Percentiles rank a stretch among this genome's conserved stretches.
Conservation (phyloP, 805 yeast species). For the Kazachstania kunashirensis region DNA sequence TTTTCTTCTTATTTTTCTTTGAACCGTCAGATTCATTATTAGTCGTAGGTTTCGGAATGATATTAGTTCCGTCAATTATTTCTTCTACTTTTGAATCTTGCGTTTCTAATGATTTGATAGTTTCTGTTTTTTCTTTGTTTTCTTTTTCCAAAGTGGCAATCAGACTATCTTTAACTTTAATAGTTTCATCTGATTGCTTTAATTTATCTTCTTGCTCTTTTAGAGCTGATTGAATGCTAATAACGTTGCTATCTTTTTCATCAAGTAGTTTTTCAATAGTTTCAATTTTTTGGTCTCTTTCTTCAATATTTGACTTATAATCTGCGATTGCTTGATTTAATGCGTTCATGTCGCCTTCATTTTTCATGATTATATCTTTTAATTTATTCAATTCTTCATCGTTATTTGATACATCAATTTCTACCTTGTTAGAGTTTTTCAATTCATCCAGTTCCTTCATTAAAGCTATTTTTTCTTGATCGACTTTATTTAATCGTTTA, state of each 20-base stretch:
- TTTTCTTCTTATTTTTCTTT: slow-evolving; percentile 4
- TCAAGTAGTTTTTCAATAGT: neutral
- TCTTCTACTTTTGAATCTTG: neutral
- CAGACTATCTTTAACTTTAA: neutral
- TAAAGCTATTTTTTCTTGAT: slow-evolving; percentile 6
- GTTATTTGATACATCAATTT: neutral
- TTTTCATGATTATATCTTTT: too few species aligned
- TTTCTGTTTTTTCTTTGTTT: neutral
- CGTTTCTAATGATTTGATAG: neutral
- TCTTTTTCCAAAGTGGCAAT: neutral
- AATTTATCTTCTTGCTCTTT: neutral
- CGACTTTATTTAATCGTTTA: slow-evolving; percentile 32
- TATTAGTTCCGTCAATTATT: neutral
- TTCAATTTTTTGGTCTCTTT: neutral
- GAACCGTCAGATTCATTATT: neutral
- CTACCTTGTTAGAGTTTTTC: too few species aligned
- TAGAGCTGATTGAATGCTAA: neutral
- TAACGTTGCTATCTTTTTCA: neutral
- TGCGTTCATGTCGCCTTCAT: neutral
- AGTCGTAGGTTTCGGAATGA: neutral
- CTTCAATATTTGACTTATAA: neutral
- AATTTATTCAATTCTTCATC: neutral
- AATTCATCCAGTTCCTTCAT: neutral
- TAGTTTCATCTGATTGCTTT: neutral
- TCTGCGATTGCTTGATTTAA: neutral